Conservation (phyloP, 2,329 filamentous ascomycete species). For the Gnomoniopsis sp. region DNA sequence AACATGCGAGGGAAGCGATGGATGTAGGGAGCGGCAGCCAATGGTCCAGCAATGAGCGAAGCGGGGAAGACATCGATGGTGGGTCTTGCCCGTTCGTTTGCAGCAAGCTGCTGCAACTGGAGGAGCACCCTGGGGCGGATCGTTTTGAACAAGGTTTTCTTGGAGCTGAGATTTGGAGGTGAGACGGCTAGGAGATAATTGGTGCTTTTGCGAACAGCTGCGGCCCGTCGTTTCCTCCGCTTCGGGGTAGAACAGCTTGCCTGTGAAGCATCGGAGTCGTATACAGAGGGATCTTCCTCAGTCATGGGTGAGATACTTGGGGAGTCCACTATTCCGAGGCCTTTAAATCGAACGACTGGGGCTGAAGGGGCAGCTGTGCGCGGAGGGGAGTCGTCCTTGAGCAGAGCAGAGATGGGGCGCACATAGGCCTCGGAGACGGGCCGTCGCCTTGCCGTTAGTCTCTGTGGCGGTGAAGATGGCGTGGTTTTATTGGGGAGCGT, state of each 20-base stretch:
- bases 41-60: conserved; percentile 52
- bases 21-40: conserved; percentile 55
- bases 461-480: conserved; percentile 6
- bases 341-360: conserved; percentile 45
- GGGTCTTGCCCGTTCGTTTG: conserved; percentile 58
- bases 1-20: conserved; percentile 63
- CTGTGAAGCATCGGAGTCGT: conserved; percentile 36
- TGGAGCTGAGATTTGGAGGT: conserved; percentile 52
- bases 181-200: conserved; percentile 67
- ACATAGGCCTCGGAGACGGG: conserved; percentile 15
- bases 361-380: background rate
- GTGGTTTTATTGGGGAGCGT: background rate
- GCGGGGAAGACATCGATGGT: conserved; percentile 72
- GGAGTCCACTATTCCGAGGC: conserved; percentile 29
- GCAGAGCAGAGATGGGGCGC: conserved; percentile 36
- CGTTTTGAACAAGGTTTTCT: conserved; percentile 64
- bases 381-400: conserved; percentile 24
- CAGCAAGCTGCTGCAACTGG: conserved; percentile 66
- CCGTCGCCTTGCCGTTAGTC: background rate
- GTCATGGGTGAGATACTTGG: conserved; percentile 30
- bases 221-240: conserved; percentile 38
- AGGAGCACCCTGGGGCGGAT: conserved; percentile 66
- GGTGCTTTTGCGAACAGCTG: conserved; percentile 53
- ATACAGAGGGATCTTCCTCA: conserved; percentile 42
- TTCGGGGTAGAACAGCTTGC: conserved; percentile 5